Conservation (phyloP, 345 rosid genomes). For the Aquilaria malaccensis region DNA sequence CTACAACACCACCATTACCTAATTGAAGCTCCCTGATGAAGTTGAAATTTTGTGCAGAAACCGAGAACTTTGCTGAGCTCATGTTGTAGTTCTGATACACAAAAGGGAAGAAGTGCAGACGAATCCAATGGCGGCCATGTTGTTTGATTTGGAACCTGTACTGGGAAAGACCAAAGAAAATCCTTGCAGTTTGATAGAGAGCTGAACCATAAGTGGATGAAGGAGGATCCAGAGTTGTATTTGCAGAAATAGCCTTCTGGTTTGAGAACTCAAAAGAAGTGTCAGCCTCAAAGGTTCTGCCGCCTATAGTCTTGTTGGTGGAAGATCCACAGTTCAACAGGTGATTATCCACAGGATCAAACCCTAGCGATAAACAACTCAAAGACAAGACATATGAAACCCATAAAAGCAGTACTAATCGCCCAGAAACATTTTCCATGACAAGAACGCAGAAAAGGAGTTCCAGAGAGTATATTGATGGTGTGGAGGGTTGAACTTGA, state of each 20-base stretch:
- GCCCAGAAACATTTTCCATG: conserved; percentile 25
- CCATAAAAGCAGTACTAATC: conserved; percentile 16
- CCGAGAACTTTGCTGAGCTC: conserved; percentile 58
- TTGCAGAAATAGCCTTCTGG: conserved; percentile 13
- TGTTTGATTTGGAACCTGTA: conserved; percentile 44
- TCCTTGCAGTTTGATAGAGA: conserved; percentile 51
- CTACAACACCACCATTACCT: conserved; percentile 10
- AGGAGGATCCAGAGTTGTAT: conserved; percentile 18
- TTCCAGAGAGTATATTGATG: no score
- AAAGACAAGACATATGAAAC: conserved; percentile 24
- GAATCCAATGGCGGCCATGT: conserved; percentile 57
- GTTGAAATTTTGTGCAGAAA: conserved; percentile 56
- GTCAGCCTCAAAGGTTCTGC: conserved; percentile 46
- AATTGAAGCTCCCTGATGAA: conserved; percentile 43
- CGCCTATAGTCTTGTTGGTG: conserved; percentile 29
- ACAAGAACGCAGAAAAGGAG: background rate
- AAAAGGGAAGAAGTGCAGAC: conserved; percentile 70
- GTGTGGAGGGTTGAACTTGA: no score
- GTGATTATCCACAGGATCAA: conserved; percentile 35
- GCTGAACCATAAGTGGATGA: conserved; percentile 24
- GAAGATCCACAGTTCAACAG: conserved; percentile 70
- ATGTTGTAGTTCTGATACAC: conserved; percentile 26
- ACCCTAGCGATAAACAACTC: conserved; percentile 32
- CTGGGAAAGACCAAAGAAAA: conserved; percentile 33
- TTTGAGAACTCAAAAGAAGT: conserved; percentile 22